A percentile compares a stretch with the other conserved stretches of the same genome.
phyloP scores from a whole-genome alignment of 768 basidiomycete genomes.

The Chalciporus piperatus region DNA sequence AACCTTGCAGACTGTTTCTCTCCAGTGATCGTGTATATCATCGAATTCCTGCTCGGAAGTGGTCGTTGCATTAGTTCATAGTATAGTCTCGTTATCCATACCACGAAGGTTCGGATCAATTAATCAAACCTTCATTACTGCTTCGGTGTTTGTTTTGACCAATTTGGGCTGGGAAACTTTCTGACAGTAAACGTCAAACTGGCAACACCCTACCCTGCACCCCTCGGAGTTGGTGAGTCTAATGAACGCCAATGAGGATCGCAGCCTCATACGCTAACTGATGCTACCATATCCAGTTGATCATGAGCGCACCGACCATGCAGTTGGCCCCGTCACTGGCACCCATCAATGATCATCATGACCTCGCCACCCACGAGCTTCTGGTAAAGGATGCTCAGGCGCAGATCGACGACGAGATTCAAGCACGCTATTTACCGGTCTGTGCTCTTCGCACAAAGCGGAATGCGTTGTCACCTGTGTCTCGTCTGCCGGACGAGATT shows the following conservation, averaged over 20 bases:
- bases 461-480: constrained; percentile 3
- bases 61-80: background rate
- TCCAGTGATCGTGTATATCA: constrained; percentile 5
- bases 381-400: background rate
- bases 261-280: background rate
- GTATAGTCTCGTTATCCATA: background rate
- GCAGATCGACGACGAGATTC: constrained; percentile 3
- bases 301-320: too few relatives aligned
- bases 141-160: background rate
- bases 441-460: constrained; percentile 3
- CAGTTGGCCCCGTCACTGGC: background rate
- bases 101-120: background rate
- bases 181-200: too few relatives aligned
- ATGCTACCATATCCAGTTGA: too few relatives aligned
- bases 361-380: background rate
- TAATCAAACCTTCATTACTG: background rate
- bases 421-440: background rate
- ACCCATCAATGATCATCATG: background rate
- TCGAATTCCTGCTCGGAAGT: background rate
- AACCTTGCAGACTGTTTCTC: constrained; percentile 53
- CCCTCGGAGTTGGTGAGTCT: too few relatives aligned
- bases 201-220: too few relatives aligned
- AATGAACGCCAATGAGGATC: too few relatives aligned
- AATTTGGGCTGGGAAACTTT: background rate
- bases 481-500: constrained; percentile 7